Evolutionary conservation across 2,329 filamentous ascomycete species (phyloP).

Genomic region (Massarina eburnea): DNA sequence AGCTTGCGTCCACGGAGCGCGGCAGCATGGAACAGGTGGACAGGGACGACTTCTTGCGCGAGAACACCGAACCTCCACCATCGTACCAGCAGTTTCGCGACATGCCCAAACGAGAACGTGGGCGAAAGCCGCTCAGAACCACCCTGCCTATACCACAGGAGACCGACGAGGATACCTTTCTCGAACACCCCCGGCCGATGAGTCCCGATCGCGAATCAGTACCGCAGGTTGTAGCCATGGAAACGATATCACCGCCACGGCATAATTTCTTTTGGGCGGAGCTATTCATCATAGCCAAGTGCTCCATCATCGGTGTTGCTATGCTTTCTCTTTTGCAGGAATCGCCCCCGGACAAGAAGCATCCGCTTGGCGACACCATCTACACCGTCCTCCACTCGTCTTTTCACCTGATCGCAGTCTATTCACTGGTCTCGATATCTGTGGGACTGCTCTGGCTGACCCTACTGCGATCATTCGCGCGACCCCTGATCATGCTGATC

Average conservation of each 20-base stretch:
- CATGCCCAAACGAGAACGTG: conserved; percentile 42
- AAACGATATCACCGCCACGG: conserved; percentile 45
- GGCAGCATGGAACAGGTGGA: conserved; percentile 48
- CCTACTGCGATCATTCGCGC: conserved; percentile 81
- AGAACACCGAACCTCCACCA: conserved; percentile 54
- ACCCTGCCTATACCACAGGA: conserved; percentile 50
- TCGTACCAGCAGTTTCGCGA: conserved; percentile 60
- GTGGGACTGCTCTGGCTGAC: conserved; percentile 91
- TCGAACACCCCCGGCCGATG: conserved; percentile 46
- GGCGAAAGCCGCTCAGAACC: conserved; percentile 45
- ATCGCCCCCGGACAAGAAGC: conserved; percentile 66
- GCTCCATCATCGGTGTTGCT: conserved; percentile 82
- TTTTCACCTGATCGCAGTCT: conserved; percentile 84
- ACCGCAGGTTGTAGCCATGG: conserved; percentile 58
- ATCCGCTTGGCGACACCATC: conserved; percentile 85
- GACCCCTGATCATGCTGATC: conserved; percentile 78
- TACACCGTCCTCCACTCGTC: conserved; percentile 86
- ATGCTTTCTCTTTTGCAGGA: conserved; percentile 91
- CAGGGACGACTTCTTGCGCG: conserved; percentile 37
- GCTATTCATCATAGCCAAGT: conserved; percentile 82
- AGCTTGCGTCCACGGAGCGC: conserved; percentile 67
- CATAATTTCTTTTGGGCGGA: conserved; percentile 93
- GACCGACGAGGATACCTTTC: conserved; percentile 53
- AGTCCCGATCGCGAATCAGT: conserved; percentile 57
- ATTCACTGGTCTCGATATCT: conserved; percentile 85